Base-by-base conservation (phyloP, 2,329 filamentous ascomycete species). In the Blastomyces silverae region DNA sequence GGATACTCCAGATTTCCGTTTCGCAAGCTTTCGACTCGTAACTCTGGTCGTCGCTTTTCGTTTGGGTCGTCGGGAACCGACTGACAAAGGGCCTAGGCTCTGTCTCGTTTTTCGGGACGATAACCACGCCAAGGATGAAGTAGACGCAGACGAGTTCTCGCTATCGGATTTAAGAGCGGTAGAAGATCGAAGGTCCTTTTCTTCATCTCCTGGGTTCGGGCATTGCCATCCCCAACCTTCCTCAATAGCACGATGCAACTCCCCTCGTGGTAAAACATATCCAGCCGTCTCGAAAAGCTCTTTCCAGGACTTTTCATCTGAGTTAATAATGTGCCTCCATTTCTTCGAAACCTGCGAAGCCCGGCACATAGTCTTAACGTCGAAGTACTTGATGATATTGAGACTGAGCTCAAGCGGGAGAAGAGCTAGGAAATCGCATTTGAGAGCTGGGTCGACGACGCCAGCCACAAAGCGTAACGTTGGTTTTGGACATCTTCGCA, bases 221-320 rank as follows among this genome's bases (percentile, higher is more conserved):
- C 93, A 91, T 74, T 99, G 94, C 92, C 94, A 99, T 17, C 92
- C 94, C 94, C 94, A 99, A 17, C 94, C 94, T 79, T 97, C 91
- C 53, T 82, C 81, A 64, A 97, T 92, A 39, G 94, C 92, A 70
- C 88, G 88, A 68, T 91, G 87, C 31, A 99, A 82, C 76, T 99
- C 94, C 22, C 90, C 91, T 0, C 87, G 82, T 0, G 91, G 88
- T 1, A 99, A 80, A 37, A 80, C 80, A 75, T 90, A 97, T 0
- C 91, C 91, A 74, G 97, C 92, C 0, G 82, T 83, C 67, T 96
- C 92, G 53, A 99, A 87, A 0, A 97, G 81, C 68, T 92, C 89
- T 77, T 95, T 97, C 94, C 94, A 99, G 17, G 92, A 91, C 59
- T 89, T 92, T 78, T 99, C 94, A 73, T 97, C 93, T 8, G 89